Base-by-base conservation (phyloP, 2,329 filamentous ascomycete species). In the Aspergillus candidus region DNA sequence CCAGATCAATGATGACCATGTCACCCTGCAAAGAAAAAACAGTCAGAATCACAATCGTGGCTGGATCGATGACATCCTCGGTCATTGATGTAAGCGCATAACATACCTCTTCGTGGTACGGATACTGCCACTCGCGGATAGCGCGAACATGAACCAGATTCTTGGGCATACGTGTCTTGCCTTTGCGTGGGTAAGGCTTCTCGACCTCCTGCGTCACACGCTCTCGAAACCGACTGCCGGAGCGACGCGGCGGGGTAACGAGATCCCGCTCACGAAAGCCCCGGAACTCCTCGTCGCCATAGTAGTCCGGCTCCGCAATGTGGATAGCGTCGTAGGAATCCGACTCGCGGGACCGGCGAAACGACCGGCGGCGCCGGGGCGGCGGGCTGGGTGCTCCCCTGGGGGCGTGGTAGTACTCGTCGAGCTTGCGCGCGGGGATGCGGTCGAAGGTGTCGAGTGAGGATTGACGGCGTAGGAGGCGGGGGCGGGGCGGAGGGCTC, bases 391-490 rank as follows among this genome's bases (percentile, higher is more conserved):
- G 85, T 27, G 86, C 80, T 34, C 76, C 74, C 48, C 78, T 11
- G 67, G 69, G 14, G 70, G 73, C 32, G 44, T 60, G 51, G 46
- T 63, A 58, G 48, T 66, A 60, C 14, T 68, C 59, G 18, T 63
- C 61, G 41, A 76, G 75, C 35, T 77, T 74, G 29, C 75, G 73
- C 43, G 74, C 56, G 1, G 86, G 84, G 22, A 81, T 81, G 38
- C 89, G 82, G 66, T 96, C 90, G 61, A 88, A 95, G 0, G 86
- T 94, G 64, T 95, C 90, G 32, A 95, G 75, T 41, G 88, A 94
- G 11, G 88, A 94, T 64, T 94, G 89, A 35, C 90, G 80, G 46
- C 90, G 80, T 40, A 93, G 60, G 51, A 90, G 75, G 27, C 75
- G 74, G 2, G 88, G 89, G 36, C 85, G 77, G 30, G 76, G 74